phyloP scores from a whole-genome alignment of 164 flowering plant genomes.

The Aristolochia contorta region DNA sequence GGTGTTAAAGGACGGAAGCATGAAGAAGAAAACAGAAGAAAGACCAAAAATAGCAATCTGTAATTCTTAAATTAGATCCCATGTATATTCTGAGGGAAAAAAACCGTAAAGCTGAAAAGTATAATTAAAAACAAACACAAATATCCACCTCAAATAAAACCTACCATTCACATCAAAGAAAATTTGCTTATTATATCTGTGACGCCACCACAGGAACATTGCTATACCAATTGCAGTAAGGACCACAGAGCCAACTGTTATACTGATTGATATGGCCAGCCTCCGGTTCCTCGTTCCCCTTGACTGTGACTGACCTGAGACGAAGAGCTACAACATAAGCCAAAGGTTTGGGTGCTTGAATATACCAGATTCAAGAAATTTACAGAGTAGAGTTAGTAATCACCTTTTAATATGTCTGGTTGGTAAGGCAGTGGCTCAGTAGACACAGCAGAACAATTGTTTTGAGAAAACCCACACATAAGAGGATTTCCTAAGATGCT shows the following conservation, averaged over 20 bases:
- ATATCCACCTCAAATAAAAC: constrained; percentile 7
- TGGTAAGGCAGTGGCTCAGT: constrained; percentile 72
- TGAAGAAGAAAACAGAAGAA: neutral
- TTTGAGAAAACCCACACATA: constrained; percentile 50
- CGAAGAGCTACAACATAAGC: constrained; percentile 3
- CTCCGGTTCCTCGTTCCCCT: constrained; percentile 30
- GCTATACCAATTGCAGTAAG: constrained; percentile 30
- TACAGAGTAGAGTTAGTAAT: neutral
- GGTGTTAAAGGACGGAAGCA: neutral
- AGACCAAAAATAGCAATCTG: no score
- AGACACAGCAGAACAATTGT: constrained; percentile 63
- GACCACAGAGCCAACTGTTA: constrained; percentile 56
- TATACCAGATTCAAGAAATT: neutral
- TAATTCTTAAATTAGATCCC: neutral
- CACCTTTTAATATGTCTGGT: constrained; percentile 59
- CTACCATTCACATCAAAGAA: constrained; percentile 92
- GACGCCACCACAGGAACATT: constrained; percentile 73
- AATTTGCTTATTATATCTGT: constrained; percentile 58
- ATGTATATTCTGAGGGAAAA: neutral
- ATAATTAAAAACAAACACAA: neutral
- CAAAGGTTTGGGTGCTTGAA: no score
- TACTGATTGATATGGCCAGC: constrained; percentile 46
- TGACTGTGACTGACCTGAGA: constrained; percentile 36
- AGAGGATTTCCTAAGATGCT: constrained; percentile 80
- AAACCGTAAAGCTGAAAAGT: neutral